phyloP scores from a whole-genome alignment of 176 grass and related monocot species.

The Triticum timopheevii region DNA sequence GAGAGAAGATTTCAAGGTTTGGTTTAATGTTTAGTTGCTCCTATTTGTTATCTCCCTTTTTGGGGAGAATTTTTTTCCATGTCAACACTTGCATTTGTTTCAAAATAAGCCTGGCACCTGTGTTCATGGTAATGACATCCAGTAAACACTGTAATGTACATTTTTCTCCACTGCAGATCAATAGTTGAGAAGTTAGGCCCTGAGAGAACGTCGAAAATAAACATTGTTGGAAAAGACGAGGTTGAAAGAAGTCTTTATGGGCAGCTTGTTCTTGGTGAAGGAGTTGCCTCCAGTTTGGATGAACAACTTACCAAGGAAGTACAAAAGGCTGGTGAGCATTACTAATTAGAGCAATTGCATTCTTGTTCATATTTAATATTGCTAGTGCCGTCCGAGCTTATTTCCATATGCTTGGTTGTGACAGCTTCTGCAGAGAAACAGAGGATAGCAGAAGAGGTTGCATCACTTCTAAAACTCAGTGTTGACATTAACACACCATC shows the following conservation, averaged over 20 bases:
- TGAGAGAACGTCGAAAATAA: conserved; percentile 67
- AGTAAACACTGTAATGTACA: background rate
- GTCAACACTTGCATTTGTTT: background rate
- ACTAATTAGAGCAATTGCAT: background rate
- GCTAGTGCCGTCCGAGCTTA: background rate
- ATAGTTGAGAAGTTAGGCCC: conserved; percentile 71
- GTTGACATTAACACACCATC: conserved; percentile 35
- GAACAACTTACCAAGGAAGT: conserved; percentile 81
- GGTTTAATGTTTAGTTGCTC: background rate
- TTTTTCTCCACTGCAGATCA: conserved; percentile 51
- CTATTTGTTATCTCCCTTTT: background rate
- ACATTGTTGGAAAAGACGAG: conserved; percentile 87
- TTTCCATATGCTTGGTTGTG: background rate
- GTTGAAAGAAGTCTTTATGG: conserved; percentile 92
- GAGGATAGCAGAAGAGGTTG: conserved; percentile 8
- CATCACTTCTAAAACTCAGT: background rate
- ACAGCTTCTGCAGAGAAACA: conserved; percentile 71
- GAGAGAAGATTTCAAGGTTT: conserved; percentile 86
- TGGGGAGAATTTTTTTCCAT: background rate
- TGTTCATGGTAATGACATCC: background rate
- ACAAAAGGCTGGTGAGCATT: conserved; percentile 71
- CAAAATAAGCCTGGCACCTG: background rate
- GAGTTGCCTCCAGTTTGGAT: conserved; percentile 67
- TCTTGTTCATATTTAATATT: background rate
- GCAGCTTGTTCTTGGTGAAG: conserved; percentile 90